Evolutionary conservation across 2,329 filamentous ascomycete species (phyloP), one percentile per base, ranked within the genome.

Genomic region (Fusarium xyrophilum): DNA sequence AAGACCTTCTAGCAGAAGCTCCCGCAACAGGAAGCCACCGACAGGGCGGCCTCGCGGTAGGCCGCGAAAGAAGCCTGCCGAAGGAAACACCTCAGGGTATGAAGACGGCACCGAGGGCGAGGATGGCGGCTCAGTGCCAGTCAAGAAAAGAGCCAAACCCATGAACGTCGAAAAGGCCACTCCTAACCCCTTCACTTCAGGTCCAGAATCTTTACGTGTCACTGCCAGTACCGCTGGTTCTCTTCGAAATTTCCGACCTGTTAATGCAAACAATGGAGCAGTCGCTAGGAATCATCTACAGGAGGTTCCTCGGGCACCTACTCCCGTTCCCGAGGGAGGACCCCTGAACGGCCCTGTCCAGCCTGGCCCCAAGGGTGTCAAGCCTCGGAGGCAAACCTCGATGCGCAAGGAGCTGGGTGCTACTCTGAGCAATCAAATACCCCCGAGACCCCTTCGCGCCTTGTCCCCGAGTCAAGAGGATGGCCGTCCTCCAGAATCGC

Each of bases 191-290:
- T 91, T 97, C 73, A 91, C 90, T 53, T 85, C 87, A 39, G 89
- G 89, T 32, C 87, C 89, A 13, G 93, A 96, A 50, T 96, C 93
- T 6, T 83, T 98, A 28, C 88, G 94, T 50, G 93, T 97, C n/a
- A 90, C 92, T 63, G 95, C 95, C 47, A 97, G 93, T 76, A 97
- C 92, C 19, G 91, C 94, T 44, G 93, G 93, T 42, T 97, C 94
- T 8, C 85, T 98, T 61, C 91, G 95, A 43, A 90, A 90, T 48
- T 91, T 97, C 77, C 88, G 93, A 44, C 95, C 95, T 7, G 85
- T 92, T 59, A 83, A 85, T 33, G 81, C 85, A 27, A 83, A 80
- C 6, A 80, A 79, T 28, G 83, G 84, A 21, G 76, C 78, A 7
- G 75, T 81, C 7, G 64, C 75, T 32, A 80, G 79, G 35, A 84